phyloP scores from a whole-genome alignment of 1,139 yeast species.

The Lodderomyces beijingensis region DNA sequence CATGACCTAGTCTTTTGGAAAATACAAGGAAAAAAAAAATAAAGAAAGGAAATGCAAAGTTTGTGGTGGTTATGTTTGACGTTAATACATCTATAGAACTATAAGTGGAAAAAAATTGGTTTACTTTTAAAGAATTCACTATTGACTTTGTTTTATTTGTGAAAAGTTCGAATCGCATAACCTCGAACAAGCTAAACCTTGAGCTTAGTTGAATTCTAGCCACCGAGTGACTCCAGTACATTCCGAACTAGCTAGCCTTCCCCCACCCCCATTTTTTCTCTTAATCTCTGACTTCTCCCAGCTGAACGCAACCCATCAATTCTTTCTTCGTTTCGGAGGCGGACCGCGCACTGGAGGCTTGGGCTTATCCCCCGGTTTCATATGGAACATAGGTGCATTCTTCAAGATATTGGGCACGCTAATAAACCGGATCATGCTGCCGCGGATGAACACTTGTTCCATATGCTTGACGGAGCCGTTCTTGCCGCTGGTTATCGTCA shows the following conservation, averaged over 20 bases:
- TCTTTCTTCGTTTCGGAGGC: slow-evolving; percentile 27
- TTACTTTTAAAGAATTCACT: no score
- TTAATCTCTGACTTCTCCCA: no score
- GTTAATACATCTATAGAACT: not conserved
- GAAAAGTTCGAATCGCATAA: no score
- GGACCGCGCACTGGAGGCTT: slow-evolving; percentile 72
- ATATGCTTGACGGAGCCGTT: slow-evolving; percentile 75
- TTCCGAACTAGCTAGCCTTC: no score
- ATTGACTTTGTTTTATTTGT: no score
- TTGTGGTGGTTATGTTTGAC: no score
- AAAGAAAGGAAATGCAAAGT: not conserved
- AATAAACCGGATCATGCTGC: slow-evolving; percentile 82
- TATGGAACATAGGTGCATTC: slow-evolving; percentile 78
- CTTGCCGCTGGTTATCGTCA: slow-evolving; percentile 60
- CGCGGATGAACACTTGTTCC: slow-evolving; percentile 87
- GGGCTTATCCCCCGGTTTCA: slow-evolving; percentile 63
- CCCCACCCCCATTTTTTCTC: no score
- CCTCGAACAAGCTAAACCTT: no score
- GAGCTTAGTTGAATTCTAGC: no score
- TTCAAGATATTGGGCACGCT: slow-evolving; percentile 84
- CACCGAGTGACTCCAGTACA: no score
- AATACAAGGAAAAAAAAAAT: not conserved
- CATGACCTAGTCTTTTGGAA: slow-evolving; percentile 38
- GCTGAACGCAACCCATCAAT: no score
- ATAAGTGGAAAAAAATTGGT: not conserved